These are phyloP conservation scores for Petunia hybrid DNA, from an alignment of 305 asterid species.

Conservation along the genomic window DNA sequence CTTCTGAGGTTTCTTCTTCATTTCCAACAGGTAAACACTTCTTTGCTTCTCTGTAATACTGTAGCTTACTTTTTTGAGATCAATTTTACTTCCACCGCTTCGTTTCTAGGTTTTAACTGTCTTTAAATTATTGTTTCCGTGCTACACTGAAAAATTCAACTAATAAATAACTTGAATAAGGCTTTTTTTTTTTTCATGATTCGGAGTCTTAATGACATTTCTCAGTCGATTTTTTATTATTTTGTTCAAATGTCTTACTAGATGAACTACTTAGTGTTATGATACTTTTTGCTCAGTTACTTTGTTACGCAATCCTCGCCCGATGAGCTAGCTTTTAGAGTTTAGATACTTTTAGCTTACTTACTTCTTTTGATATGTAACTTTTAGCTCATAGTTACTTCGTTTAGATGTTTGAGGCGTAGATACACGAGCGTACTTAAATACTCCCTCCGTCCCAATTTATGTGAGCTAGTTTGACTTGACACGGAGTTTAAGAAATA, in stretches of 20 bases:
- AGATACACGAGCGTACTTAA: too few species aligned
- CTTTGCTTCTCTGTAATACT: background rate
- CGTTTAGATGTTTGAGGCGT: too few species aligned
- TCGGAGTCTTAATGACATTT: background rate
- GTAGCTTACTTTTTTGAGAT: background rate
- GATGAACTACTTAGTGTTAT: background rate
- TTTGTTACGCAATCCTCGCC: background rate
- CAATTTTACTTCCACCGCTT: background rate
- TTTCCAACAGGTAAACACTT: background rate
- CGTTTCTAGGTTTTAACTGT: background rate
- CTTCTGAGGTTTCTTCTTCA: background rate
- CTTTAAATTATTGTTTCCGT: background rate
- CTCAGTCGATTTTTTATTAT: background rate
- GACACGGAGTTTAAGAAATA: too few species aligned
- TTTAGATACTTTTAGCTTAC: background rate
- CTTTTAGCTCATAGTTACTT: too few species aligned
- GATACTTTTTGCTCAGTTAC: too few species aligned
- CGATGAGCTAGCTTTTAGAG: background rate
- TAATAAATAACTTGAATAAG: background rate
- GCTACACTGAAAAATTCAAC: background rate
- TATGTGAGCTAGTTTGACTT: too few species aligned
- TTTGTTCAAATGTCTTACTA: background rate
- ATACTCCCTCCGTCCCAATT: too few species aligned
- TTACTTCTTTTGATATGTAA: too few species aligned
- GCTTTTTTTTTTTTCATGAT: background rate